Evolutionary conservation across 2,329 filamentous ascomycete species (phyloP).

Genomic region (Orbilia brochopaga): DNA sequence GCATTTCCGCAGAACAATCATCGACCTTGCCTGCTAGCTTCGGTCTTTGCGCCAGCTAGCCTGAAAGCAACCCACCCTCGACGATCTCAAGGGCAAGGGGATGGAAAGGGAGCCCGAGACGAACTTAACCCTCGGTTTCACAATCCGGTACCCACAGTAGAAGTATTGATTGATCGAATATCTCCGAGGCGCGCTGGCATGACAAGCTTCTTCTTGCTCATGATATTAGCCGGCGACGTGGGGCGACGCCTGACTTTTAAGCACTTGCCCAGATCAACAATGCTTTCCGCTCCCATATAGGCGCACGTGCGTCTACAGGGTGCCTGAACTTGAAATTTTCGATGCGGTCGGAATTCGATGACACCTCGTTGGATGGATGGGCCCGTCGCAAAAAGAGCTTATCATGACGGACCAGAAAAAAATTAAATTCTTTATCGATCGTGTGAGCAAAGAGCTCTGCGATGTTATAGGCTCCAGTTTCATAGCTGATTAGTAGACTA

Average conservation of each 20-base stretch:
- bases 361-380: background rate
- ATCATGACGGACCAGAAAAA: background rate
- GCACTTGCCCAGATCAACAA: background rate
- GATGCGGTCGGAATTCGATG: background rate
- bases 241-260: background rate
- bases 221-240: background rate
- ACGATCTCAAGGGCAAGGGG: background rate
- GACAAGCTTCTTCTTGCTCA: no score
- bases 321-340: background rate
- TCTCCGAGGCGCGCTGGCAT: background rate
- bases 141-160: background rate
- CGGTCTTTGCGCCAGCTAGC: background rate
- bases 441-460: no score
- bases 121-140: conserved; percentile 2
- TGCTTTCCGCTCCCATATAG: background rate
- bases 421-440: background rate
- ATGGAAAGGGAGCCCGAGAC: background rate
- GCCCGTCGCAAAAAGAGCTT: background rate
- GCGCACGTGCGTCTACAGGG: background rate
- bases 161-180: background rate
- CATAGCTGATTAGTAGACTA: no score
- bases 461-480: no score
- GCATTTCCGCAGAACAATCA: background rate
- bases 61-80: background rate
- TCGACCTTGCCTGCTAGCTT: background rate